phyloP scores from a whole-genome alignment of 164 flowering plant species.

The Nymphaea thermarum region DNA sequence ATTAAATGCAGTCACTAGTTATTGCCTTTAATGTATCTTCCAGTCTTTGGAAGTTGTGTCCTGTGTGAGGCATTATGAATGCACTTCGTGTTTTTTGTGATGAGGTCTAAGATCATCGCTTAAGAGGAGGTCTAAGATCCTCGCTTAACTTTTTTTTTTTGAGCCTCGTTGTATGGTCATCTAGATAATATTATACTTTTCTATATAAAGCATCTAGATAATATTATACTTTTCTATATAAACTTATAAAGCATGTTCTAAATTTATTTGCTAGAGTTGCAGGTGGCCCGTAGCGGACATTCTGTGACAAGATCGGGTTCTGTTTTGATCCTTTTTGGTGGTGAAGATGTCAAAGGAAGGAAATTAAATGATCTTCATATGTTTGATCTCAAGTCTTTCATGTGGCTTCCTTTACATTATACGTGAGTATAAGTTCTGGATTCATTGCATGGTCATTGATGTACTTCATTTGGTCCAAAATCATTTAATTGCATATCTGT shows the following conservation, averaged over 20 bases:
- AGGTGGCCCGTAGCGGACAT: slow-evolving; percentile 93
- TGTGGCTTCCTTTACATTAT: slow-evolving; percentile 97
- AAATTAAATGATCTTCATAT: slow-evolving; percentile 94
- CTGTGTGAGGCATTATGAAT: too few relatives aligned
- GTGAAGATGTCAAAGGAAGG: slow-evolving; percentile 79
- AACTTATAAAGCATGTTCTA: neutral
- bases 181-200: too few relatives aligned
- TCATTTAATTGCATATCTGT: neutral
- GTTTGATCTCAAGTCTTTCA: slow-evolving; percentile 91
- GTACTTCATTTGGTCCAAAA: neutral
- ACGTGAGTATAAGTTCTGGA: slow-evolving; percentile 45
- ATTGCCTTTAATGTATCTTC: neutral
- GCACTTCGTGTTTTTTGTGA: too few relatives aligned
- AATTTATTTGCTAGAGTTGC: slow-evolving; percentile 6
- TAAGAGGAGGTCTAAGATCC: neutral
- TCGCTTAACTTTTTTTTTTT: too few relatives aligned
- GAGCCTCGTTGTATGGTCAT: too few relatives aligned
- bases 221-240: too few relatives aligned
- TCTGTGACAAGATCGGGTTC: slow-evolving; percentile 74
- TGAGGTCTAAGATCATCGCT: neutral
- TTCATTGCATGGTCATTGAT: neutral
- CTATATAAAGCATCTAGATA: too few relatives aligned
- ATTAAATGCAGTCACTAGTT: neutral
- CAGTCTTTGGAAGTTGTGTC: neutral
- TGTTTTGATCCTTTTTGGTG: slow-evolving; percentile 82